Evolutionary conservation across 768 basidiomycete species (phyloP).

Genomic region (Collybiopsis confluens): DNA sequence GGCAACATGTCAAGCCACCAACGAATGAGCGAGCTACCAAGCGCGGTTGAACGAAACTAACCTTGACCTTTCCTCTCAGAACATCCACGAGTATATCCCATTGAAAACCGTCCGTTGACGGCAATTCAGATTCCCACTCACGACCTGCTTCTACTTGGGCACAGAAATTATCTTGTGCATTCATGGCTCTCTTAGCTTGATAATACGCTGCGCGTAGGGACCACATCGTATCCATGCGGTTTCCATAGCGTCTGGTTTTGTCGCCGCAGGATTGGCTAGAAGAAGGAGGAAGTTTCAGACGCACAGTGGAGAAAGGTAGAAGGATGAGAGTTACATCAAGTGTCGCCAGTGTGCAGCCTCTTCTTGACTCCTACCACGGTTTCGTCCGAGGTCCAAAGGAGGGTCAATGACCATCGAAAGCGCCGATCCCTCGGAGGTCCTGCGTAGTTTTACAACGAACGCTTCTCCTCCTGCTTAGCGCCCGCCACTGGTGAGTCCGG

Average conservation of each 20-base stretch:
- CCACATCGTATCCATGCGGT: slow-evolving; percentile 79
- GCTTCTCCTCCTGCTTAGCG: slow-evolving; percentile 91
- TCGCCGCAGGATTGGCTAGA: slow-evolving; percentile 62
- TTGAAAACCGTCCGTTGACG: slow-evolving; percentile 68
- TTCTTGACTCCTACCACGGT: slow-evolving; percentile 32
- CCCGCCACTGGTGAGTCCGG: not conserved
- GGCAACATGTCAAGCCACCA: not conserved
- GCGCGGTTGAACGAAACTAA: slow-evolving; percentile 14
- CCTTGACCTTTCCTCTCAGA: slow-evolving; percentile 83
- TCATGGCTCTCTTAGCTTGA: slow-evolving; percentile 64
- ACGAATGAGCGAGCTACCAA: not conserved
- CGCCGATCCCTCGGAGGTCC: slow-evolving; percentile 70
- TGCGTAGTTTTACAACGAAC: slow-evolving; percentile 80
- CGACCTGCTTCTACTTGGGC: slow-evolving; percentile 48
- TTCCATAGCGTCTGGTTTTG: slow-evolving; percentile 39
- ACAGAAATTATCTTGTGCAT: slow-evolving; percentile 71
- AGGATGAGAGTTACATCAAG: slow-evolving; percentile 56
- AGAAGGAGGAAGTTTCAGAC: slow-evolving; percentile 8
- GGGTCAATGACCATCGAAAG: slow-evolving; percentile 84
- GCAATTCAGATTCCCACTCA: slow-evolving; percentile 23
- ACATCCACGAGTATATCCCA: slow-evolving; percentile 83
- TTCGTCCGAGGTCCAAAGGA: slow-evolving; percentile 53
- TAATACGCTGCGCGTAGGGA: slow-evolving; percentile 76
- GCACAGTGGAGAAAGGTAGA: too few species aligned
- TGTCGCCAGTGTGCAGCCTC: slow-evolving; percentile 67